Base-by-base conservation (phyloP, 2,329 filamentous ascomycete species). In the Exophiala phaeomuriformis region DNA sequence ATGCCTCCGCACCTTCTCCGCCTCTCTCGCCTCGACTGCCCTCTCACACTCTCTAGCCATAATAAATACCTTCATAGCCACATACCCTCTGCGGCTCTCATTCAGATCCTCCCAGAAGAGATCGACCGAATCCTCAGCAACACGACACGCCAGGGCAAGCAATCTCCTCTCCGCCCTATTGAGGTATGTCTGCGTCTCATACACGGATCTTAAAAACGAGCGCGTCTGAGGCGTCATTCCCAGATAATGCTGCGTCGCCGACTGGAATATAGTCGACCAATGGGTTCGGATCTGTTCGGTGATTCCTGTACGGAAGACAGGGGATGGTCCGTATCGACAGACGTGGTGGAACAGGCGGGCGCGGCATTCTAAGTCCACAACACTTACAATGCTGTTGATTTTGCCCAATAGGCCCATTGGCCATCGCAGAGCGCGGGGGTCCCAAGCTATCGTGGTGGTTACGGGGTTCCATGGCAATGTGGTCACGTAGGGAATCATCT, bases 281-380 rank as follows among this genome's bases (percentile, higher is more conserved):
- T 53, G 35, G 41, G 28, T 53, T 6, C 43, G 44, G 31, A 53
- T 43, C 3, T 55, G 42, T 33, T 54, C 33, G 9, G 45, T 49
- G 37, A 59, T 57, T 8, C 57, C 57, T 7, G 37, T 41, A 3
- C 57, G 44, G 27, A 59, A 51, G 46, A 59, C 49, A 2, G 57
- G 57, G 7, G 53, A 49, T 10, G 57, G 57, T n/a, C 57, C 57
- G 33, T 56, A 59, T 29, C 49, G 55, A 3, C 45, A 48, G 9
- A 59, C 43, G 32, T 59, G 54, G 35, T 59, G 57, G 47, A 59
- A 59, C 5, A 59, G 51, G 6, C 57, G 54, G 1, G 51, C 49
- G 30, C 57, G 57, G 4, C 44, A 54, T 39, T 56, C 57, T 5
- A 50, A 29, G 49, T 59, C 57, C 29, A 49, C 57, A 19, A 59